Evolutionary conservation across 805 yeast species (phyloP).

Genomic region (Komagataella pseudopastoris): DNA sequence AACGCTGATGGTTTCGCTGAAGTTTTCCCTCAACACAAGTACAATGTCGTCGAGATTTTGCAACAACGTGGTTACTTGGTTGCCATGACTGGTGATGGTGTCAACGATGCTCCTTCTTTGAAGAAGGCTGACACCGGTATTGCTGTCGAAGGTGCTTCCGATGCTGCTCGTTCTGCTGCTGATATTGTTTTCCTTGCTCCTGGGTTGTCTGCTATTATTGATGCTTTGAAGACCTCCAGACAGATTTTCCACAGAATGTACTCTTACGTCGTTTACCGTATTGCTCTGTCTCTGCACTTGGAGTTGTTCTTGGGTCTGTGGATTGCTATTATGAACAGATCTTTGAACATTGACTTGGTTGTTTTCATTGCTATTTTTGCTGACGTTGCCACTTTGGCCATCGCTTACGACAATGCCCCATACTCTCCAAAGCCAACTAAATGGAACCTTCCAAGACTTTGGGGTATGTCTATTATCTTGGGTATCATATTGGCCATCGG

Average conservation of each 20-base stretch:
- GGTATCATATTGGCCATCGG: constrained; percentile 82
- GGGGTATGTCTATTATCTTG: constrained; percentile 90
- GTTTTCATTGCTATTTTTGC: constrained; percentile 96
- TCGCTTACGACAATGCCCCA: constrained; percentile 97
- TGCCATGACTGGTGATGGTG: constrained; percentile 99
- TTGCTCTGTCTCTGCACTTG: constrained; percentile 88
- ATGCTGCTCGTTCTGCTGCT: constrained; percentile 95
- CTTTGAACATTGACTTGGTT: constrained; percentile 80
- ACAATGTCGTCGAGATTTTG: constrained; percentile 88
- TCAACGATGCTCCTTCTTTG: constrained; percentile 94
- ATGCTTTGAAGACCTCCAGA: constrained; percentile 88
- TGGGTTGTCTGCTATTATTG: constrained; percentile 90
- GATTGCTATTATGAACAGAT: constrained; percentile 86
- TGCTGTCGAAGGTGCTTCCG: constrained; percentile 97
- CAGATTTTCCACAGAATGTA: constrained; percentile 99
- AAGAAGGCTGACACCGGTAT: constrained; percentile 95
- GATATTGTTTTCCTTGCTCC: constrained; percentile 94
- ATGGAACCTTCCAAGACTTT: constrained; percentile 93
- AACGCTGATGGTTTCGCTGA: constrained; percentile 98
- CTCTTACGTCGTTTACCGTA: constrained; percentile 96
- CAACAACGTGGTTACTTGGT: constrained; percentile 94
- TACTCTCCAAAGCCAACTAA: constrained; percentile 86
- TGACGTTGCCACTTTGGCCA: constrained; percentile 93
- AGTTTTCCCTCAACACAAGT: constrained; percentile 97
- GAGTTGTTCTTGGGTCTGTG: constrained; percentile 91